Base-by-base conservation (phyloP, 2,329 filamentous ascomycete genomes). In the Proliferodiscus dingleyae region DNA sequence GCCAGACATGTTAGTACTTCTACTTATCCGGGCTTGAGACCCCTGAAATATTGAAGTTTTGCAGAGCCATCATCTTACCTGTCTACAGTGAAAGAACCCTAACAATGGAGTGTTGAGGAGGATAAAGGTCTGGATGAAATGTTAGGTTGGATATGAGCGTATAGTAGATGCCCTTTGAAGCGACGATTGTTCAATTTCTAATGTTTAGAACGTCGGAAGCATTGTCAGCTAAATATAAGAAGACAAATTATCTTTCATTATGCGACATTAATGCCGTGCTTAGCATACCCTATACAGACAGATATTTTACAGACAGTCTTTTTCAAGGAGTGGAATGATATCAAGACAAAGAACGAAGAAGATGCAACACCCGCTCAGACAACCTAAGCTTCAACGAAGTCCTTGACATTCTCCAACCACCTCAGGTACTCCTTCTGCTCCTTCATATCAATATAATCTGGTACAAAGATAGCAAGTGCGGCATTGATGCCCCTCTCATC, bases 401-500 rank as follows among this genome's bases (percentile, higher is more conserved):
- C 73, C 81, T 91, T 93, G 69, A 96, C 78, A 64, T 86, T 87
- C 68, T 82, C 78, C 67, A 98, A 73, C 93, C 94, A 98, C 56
- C 78, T 73, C 51, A 94, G 73, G 69, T 98, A 98, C 77, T 98
- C 93, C 71, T 83, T 86, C 80, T 97, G 91, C 80, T 98, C 93
- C 83, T 98, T 98, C 71, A 87, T 81, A 66, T 97, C 89, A 63
- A 97, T 90, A 72, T 95, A 98, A 67, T 97, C 90, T 29, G 90
- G 89, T 36, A 95, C 84, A 68, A 97, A 96, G 57, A 90, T 72
- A 43, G 90, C 91, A 60, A 98, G 78, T 48, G 84, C 80, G 59
- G 85, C 83, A 62, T 91, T 89, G 69, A 98, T 81, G 54, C 91
- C 93, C 59, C 93, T 81, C 78, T 96, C 93, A 69, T 95, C 89